Percentiles rank a stretch among this genome's conserved stretches.
Conservation (phyloP, 2,329 filamentous ascomycete genomes). For the Aureobasidium lini region DNA sequence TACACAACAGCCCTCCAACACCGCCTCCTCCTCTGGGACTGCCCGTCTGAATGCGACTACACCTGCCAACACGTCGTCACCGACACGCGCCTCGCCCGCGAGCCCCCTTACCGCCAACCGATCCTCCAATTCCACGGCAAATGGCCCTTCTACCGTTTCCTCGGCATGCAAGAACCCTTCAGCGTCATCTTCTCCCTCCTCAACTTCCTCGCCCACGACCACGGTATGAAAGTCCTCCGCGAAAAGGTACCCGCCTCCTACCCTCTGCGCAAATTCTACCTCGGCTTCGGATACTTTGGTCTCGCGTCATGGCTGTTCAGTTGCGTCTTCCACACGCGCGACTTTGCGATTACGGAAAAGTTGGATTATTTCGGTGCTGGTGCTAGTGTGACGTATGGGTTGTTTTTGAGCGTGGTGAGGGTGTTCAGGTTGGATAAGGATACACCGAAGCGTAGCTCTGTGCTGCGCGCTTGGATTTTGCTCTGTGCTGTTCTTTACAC, state of each 20-base stretch:
- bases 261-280: conserved; percentile 71
- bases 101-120: conserved; percentile 55
- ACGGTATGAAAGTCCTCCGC: conserved; percentile 65
- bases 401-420: conserved; percentile 77
- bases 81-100: conserved; percentile 55
- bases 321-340: conserved; percentile 85
- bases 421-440: conserved; percentile 70
- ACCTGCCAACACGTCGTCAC: conserved; percentile 94
- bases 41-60: conserved; percentile 93
- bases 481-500: conserved; percentile 65
- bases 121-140: conserved; percentile 95
- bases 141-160: conserved; percentile 88
- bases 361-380: conserved; percentile 94
- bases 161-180: conserved; percentile 92
- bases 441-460: conserved; percentile 32
- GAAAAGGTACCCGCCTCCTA: conserved; percentile 65
- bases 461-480: conserved; percentile 68
- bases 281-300: conserved; percentile 71
- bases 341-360: conserved; percentile 81
- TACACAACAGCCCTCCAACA: conserved; percentile 62
- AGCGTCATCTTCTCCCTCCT: conserved; percentile 87
- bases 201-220: conserved; percentile 79
- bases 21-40: conserved; percentile 85
- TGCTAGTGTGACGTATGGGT: conserved; percentile 79
- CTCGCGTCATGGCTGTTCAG: conserved; percentile 80